These are phyloP conservation scores for Podospora bellae-mahoneyi DNA, from an alignment of 495 filamentous ascomycete species.

Conservation along the genomic window DNA sequence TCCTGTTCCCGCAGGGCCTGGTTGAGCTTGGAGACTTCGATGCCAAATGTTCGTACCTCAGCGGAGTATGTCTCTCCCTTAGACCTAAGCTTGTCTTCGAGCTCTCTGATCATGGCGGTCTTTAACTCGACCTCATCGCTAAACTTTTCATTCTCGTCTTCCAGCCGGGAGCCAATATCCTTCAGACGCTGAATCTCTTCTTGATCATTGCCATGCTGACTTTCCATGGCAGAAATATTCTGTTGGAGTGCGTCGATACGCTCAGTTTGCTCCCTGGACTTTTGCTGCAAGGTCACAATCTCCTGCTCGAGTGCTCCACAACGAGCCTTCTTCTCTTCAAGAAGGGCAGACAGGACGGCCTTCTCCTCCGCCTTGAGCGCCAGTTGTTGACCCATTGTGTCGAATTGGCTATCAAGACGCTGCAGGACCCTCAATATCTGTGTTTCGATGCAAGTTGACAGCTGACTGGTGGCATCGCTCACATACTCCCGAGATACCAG, in stretches of 20 bases:
- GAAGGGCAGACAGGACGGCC: conserved; percentile 18
- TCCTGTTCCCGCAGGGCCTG: conserved; percentile 27
- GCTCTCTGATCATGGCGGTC: conserved; percentile 12
- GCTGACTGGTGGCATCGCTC: conserved; percentile 10
- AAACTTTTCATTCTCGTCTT: conserved; percentile 10
- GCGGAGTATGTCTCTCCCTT: conserved; percentile 16
- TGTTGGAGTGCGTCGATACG: conserved; percentile 24
- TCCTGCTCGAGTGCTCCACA: conserved; percentile 16
- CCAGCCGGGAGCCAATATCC: background rate
- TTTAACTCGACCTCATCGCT: conserved; percentile 18
- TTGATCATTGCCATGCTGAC: conserved; percentile 10
- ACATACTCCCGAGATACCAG: conserved; percentile 12
- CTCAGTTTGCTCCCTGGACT: conserved; percentile 9
- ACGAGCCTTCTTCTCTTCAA: conserved; percentile 21
- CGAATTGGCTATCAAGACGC: conserved; percentile 21
- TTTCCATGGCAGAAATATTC: conserved; percentile 15
- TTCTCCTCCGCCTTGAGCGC: conserved; percentile 26
- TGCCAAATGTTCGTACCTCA: conserved; percentile 12
- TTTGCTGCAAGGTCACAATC: conserved; percentile 13
- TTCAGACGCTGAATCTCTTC: background rate
- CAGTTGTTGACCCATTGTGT: conserved; percentile 22
- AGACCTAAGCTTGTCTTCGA: conserved; percentile 19
- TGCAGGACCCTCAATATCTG: conserved; percentile 18
- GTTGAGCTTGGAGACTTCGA: conserved; percentile 20
- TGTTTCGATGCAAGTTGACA: conserved; percentile 18